phyloP scores from a whole-genome alignment of 495 filamentous ascomycete species.

The Aspergillus coremiiformis region DNA sequence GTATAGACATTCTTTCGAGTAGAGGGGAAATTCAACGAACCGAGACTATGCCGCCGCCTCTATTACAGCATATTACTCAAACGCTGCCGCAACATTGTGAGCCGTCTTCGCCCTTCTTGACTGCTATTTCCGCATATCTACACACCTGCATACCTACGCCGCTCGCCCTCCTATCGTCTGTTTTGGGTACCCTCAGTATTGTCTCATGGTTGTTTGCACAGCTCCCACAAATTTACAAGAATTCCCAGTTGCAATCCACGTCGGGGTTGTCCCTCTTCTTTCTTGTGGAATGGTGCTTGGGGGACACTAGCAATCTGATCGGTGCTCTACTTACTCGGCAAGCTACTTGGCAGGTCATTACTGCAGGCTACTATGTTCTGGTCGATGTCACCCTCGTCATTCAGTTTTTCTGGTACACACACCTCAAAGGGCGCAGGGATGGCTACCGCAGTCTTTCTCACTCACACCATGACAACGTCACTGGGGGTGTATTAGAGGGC shows the following conservation, averaged over 20 bases:
- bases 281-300: constrained; percentile 61
- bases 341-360: constrained; percentile 62
- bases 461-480: constrained; percentile 16
- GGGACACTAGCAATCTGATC: constrained; percentile 60
- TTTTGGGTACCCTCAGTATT: constrained; percentile 59
- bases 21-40: neutral
- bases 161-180: constrained; percentile 57
- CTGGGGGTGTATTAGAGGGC: constrained; percentile 24
- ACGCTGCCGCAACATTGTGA: constrained; percentile 55
- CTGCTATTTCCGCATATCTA: constrained; percentile 50
- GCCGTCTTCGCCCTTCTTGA: constrained; percentile 52
- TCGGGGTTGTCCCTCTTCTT: constrained; percentile 64
- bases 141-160: constrained; percentile 61
- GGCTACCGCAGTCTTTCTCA: constrained; percentile 19
- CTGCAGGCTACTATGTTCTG: constrained; percentile 61
- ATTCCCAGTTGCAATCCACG: constrained; percentile 56
- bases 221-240: constrained; percentile 68
- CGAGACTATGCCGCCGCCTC: constrained; percentile 23
- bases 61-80: constrained; percentile 22
- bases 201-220: constrained; percentile 72
- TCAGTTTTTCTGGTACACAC: constrained; percentile 65
- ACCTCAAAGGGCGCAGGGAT: constrained; percentile 35
- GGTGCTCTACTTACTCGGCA: constrained; percentile 60
- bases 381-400: constrained; percentile 56
- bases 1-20: neutral